A percentile compares a stretch with the other conserved stretches of the same genome.
phyloP scores from a whole-genome alignment of 2,329 filamentous ascomycete genomes.

The Didymella glomerata region DNA sequence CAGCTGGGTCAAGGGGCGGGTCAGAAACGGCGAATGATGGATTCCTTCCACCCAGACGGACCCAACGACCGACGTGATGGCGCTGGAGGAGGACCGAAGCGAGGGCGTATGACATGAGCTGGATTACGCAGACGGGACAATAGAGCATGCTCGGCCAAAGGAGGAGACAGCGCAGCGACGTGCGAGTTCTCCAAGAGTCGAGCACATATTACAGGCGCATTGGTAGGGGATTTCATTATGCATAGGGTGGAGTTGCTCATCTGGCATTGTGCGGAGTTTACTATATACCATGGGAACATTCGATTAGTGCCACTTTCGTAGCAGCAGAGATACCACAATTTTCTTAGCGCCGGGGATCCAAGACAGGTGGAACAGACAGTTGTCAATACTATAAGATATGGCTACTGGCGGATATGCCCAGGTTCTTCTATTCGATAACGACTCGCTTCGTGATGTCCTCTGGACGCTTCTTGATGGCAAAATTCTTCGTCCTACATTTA shows the following conservation, averaged over 20 bases:
- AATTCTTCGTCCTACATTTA: not conserved
- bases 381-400: not conserved
- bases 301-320: constrained; percentile 17
- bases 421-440: not conserved
- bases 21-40: constrained; percentile 76
- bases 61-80: constrained; percentile 67
- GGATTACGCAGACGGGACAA: not conserved
- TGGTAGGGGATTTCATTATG: constrained; percentile 27
- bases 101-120: constrained; percentile 48
- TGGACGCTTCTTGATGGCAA: not conserved
- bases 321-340: constrained; percentile 28
- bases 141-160: not conserved
- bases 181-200: not conserved
- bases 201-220: constrained; percentile 28
- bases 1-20: constrained; percentile 70
- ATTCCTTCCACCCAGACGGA: constrained; percentile 77
- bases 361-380: not conserved
- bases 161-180: constrained; percentile 4
- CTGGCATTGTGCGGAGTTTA: constrained; percentile 40
- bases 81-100: constrained; percentile 47
- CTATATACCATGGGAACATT: constrained; percentile 29
- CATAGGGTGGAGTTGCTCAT: constrained; percentile 36
- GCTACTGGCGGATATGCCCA: not conserved
- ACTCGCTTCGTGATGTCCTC: not conserved
- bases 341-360: not conserved